Conservation (phyloP, 768 basidiomycete genomes). For the Pleurotus eryngii region DNA sequence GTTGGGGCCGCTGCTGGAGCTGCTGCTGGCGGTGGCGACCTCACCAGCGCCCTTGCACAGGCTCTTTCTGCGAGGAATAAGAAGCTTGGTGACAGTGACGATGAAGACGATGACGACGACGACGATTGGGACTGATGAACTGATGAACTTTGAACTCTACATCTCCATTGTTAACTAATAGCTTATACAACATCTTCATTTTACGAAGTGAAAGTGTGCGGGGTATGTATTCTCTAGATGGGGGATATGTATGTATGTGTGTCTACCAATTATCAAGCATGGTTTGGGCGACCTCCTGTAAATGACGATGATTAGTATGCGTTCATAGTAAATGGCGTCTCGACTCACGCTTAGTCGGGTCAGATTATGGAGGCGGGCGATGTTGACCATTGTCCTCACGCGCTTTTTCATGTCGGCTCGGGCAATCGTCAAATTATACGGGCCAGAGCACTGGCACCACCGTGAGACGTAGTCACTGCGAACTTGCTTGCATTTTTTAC, state of each 20-base stretch:
- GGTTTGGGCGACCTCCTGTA: constrained; percentile 45
- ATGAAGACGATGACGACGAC: constrained; percentile 68
- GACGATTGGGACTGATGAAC: constrained; percentile 47
- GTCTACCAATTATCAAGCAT: constrained; percentile 41
- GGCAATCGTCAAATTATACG: constrained; percentile 69
- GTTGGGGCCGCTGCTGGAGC: constrained; percentile 23
- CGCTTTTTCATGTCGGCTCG: constrained; percentile 70
- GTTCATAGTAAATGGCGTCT: not conserved
- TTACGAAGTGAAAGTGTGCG: not conserved
- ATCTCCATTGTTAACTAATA: not conserved
- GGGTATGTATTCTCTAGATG: not conserved
- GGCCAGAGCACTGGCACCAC: constrained; percentile 86
- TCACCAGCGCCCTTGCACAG: constrained; percentile 81
- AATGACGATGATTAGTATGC: not conserved
- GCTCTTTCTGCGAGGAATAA: constrained; percentile 82
- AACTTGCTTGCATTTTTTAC: constrained; percentile 86
- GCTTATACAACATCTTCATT: not conserved
- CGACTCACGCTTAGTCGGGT: constrained; percentile 58
- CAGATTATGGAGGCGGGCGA: constrained; percentile 72
- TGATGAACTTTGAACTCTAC: too few species aligned
- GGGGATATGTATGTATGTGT: not conserved
- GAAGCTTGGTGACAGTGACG: constrained; percentile 83
- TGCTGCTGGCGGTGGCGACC: constrained; percentile 58
- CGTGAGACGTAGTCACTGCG: constrained; percentile 84
- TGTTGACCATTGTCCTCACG: constrained; percentile 80